A percentile compares a stretch with the other conserved stretches of the same genome.
phyloP scores from a whole-genome alignment of 495 filamentous ascomycete species.

The Xylaria curta region DNA sequence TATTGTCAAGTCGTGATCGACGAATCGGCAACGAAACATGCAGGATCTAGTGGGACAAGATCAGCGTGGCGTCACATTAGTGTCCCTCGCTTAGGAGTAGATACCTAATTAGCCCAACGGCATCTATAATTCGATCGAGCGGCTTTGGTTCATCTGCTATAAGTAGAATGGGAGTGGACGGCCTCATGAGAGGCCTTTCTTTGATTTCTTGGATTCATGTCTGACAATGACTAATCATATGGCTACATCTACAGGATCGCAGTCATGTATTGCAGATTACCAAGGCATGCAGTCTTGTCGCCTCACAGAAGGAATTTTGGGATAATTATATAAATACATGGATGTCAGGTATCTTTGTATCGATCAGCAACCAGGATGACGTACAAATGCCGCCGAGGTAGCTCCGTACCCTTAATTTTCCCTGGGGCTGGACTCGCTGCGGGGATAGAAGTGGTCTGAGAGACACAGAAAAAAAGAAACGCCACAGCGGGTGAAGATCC shows the following conservation, averaged over 20 bases:
- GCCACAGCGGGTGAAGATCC: conserved; percentile 25
- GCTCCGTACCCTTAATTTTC: conserved; percentile 23
- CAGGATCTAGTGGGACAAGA: conserved; percentile 39
- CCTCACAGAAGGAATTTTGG: neutral
- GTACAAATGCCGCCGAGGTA: conserved; percentile 26
- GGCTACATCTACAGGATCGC: neutral
- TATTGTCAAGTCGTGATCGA: conserved; percentile 35
- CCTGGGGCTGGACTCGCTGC: conserved; percentile 22
- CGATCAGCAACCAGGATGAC: conserved; percentile 28
- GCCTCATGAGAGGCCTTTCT: neutral
- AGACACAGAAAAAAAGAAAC: conserved; percentile 22
- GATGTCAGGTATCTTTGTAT: neutral
- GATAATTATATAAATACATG: conserved; percentile 20
- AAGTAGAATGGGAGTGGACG: neutral
- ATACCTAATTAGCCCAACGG: conserved; percentile 29
- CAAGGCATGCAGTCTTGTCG: neutral
- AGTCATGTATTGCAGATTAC: neutral
- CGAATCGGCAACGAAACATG: conserved; percentile 33
- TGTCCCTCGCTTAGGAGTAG: conserved; percentile 39
- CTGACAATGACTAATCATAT: neutral
- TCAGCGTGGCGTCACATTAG: conserved; percentile 42
- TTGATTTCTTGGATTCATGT: neutral
- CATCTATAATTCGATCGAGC: conserved; percentile 17
- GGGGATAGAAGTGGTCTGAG: conserved; percentile 22
- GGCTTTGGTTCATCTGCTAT: neutral